Evolutionary conservation across 2,329 filamentous ascomycete species (phyloP).

Genomic region (Fusarium hostae): DNA sequence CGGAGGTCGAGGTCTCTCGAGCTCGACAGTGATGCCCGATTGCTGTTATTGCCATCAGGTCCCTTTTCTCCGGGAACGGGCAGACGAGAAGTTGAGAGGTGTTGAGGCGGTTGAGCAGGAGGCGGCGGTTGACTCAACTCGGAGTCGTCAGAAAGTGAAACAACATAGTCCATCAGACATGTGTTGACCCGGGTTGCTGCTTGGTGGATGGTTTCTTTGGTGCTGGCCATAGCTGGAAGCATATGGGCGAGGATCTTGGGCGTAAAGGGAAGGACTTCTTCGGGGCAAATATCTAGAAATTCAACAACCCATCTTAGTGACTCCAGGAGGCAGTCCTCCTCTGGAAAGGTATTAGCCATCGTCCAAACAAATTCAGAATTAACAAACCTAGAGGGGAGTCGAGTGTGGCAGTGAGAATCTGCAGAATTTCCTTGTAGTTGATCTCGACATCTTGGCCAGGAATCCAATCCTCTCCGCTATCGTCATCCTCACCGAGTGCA

Average conservation of each 20-base stretch:
- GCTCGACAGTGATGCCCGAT: conserved; percentile 63
- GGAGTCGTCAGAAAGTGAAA: conserved; percentile 82
- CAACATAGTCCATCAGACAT: conserved; percentile 92
- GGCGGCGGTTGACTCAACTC: conserved; percentile 44
- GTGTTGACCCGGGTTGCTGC: conserved; percentile 90
- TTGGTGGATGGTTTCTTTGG: conserved; percentile 86
- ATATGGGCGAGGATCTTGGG: conserved; percentile 92
- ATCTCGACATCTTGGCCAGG: conserved; percentile 97
- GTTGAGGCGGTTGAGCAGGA: conserved; percentile 42
- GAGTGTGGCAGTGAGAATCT: conserved; percentile 90
- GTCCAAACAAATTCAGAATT: background rate
- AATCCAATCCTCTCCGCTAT: conserved; percentile 91
- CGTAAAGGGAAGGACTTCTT: conserved; percentile 94
- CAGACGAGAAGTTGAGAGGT: conserved; percentile 53
- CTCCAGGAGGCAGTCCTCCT: conserved; percentile 92
- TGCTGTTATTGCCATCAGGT: conserved; percentile 59
- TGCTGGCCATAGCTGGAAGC: conserved; percentile 92
- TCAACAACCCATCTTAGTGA: conserved; percentile 94
- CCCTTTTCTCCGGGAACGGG: conserved; percentile 56
- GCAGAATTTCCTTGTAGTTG: conserved; percentile 89
- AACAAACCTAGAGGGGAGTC: conserved; percentile 79
- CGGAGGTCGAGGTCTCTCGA: conserved; percentile 64
- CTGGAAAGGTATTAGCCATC: conserved; percentile 55
- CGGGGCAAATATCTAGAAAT: conserved; percentile 96
- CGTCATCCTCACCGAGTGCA: conserved; percentile 66